Evolutionary conservation across 2,329 filamentous ascomycete species (phyloP), one percentile per base, ranked within the genome.

Genomic region (Leptographium galeiforme): DNA sequence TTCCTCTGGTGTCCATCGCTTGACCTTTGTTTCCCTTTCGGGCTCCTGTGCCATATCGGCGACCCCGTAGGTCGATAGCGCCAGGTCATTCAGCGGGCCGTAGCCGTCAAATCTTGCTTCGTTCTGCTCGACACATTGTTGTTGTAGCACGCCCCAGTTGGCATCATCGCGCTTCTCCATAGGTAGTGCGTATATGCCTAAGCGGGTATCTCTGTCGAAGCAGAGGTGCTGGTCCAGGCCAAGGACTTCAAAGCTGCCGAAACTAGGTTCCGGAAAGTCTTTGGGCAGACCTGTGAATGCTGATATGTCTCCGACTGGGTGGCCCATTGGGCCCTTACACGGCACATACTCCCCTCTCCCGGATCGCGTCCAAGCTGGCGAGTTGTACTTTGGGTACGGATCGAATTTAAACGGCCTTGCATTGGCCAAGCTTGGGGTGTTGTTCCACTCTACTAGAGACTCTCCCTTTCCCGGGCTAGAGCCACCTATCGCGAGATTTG

Each of bases 371-470:
- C 83, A 89, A 14, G 71, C 66, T 4, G 71, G 68, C 50, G 74
- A 76, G 61, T 86, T 84, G 68, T 89, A 87, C 16, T 78, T 70
- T 0, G 85, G 85, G 58, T 89, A 89, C 0, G 86, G 86, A 55
- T 82, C 75, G 66, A 87, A 88, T 19, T 76, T 70, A 53, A 78
- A 70, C 1, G 80, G 76, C 50, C 71, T 67, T 45, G 75, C 68
- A 13, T 67, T 63, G 52, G 63, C 72, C 60, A 74, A 77, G 39
- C 66, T 66, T 0, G 57, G 56, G 2, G 52, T 36, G 14, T 58
- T 58, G 12, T 54, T 55, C 34, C 52, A 58, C 6, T 58, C 58
- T 16, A 58, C 65, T 40, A 69, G 8, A 8, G 18, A 30, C 12
- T 14, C 12, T 8, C 30, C 51, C 52, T 64, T 62, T 46, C 61